Percentiles rank a stretch among this genome's conserved stretches.
These are phyloP conservation scores for Barnettozyma hawaiiensis DNA, from an alignment of 1,139 yeast genomes.

Conservation along the genomic window DNA sequence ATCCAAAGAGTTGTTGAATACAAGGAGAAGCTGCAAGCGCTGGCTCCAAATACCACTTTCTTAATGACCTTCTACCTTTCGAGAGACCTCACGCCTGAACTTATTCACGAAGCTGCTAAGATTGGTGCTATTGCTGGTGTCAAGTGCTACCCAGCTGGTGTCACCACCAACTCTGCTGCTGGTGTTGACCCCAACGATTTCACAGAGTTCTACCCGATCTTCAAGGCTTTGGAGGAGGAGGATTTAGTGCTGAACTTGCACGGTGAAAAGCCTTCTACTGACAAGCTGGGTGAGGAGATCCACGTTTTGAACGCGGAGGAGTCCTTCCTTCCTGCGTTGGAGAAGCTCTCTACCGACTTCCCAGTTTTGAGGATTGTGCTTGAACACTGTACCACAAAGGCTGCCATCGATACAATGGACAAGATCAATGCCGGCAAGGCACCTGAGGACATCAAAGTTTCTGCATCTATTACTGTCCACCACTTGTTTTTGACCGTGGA, in stretches of 20 bases:
- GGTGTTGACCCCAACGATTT: conserved; percentile 95
- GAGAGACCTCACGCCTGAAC: conserved; percentile 75
- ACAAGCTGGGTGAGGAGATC: conserved; percentile 42
- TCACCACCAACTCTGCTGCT: conserved; percentile 88
- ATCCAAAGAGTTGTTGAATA: conserved; percentile 68
- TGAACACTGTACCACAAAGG: conserved; percentile 93
- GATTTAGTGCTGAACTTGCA: conserved; percentile 79
- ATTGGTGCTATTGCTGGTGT: conserved; percentile 71
- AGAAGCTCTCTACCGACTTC: conserved; percentile 71
- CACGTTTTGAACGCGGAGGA: conserved; percentile 94
- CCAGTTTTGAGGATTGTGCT: conserved; percentile 83
- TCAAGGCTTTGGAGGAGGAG: conserved; percentile 78
- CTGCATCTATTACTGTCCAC: conserved; percentile 94
- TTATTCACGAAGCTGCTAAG: conserved; percentile 74
- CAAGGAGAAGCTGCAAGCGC: conserved; percentile 53
- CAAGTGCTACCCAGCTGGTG: conserved; percentile 98
- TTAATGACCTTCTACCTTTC: conserved; percentile 86
- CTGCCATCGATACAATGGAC: conserved; percentile 73
- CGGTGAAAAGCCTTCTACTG: conserved; percentile 85
- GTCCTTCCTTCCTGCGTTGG: conserved; percentile 84
- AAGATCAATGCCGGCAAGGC: conserved; percentile 54
- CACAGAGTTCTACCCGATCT: conserved; percentile 79
- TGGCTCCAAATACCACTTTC: conserved; percentile 81
- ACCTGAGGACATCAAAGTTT: conserved; percentile 50
- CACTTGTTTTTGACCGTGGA: conserved; percentile 86